These are phyloP conservation scores for Termitomyces sp. DNA, from an alignment of 768 basidiomycete species.

Conservation along the genomic window DNA sequence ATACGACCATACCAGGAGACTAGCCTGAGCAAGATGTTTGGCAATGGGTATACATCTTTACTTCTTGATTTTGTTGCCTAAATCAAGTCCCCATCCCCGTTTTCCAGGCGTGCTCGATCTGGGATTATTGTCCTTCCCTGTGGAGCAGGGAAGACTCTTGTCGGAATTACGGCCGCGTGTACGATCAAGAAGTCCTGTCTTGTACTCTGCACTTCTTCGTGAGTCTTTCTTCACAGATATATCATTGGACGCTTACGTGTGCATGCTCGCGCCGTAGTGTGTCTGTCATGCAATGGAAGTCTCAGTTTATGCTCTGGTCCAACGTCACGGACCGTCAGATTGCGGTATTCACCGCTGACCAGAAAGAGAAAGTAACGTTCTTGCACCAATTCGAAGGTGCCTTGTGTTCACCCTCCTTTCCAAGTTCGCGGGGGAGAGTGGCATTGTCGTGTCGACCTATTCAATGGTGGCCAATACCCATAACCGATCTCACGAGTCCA, in stretches of 20 bases:
- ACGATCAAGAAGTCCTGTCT: conserved; percentile 99
- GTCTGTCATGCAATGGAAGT: conserved; percentile 98
- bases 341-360: conserved; percentile 95
- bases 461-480: conserved; percentile 99
- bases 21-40: conserved; percentile 98
- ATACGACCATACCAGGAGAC: conserved; percentile 99
- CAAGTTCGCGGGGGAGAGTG: conserved; percentile 94
- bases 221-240: conserved; percentile 29
- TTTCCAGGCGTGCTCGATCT: conserved; percentile 85
- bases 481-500: conserved; percentile 97
- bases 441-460: conserved; percentile 98
- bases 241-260: conserved; percentile 8
- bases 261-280: conserved; percentile 41
- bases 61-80: conserved; percentile 1
- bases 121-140: conserved; percentile 99
- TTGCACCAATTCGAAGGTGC: not conserved
- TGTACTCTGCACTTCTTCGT: conserved; percentile 97
- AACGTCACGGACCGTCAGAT: conserved; percentile 97
- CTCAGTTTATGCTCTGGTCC: conserved; percentile 98
- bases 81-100: conserved; percentile 6
- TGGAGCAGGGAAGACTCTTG: conserved; percentile 97
- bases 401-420: conserved; percentile 7
- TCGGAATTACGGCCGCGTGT: conserved; percentile 99
- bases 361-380: conserved; percentile 83
- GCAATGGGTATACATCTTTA: conserved; percentile 70